Evolutionary conservation across 177 flowering plant genomes (phyloP).

Genomic region (Vitis hybrid): DNA sequence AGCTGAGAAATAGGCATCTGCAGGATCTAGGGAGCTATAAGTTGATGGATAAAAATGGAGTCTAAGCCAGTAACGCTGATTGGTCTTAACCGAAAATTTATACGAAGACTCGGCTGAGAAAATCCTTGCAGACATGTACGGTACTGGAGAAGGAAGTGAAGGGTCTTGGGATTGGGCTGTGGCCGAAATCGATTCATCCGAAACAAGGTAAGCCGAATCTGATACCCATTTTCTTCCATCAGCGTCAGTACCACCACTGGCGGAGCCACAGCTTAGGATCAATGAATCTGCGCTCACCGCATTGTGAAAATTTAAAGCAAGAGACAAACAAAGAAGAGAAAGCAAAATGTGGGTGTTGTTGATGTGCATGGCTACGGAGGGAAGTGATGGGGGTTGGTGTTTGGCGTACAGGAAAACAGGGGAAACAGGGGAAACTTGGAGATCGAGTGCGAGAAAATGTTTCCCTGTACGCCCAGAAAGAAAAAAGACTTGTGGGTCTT

Average conservation of each 20-base stretch:
- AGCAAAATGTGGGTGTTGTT: slow-evolving; percentile 10
- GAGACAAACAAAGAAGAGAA: neutral
- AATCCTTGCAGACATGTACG: slow-evolving; percentile 55
- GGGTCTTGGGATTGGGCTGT: slow-evolving; percentile 45
- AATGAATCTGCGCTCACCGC: slow-evolving; percentile 7
- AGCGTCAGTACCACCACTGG: slow-evolving; percentile 21
- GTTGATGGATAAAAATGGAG: slow-evolving; percentile 55
- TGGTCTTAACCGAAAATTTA: slow-evolving; percentile 25
- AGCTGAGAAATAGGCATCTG: slow-evolving; percentile 41
- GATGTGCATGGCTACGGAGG: slow-evolving; percentile 8
- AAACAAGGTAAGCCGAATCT: slow-evolving; percentile 21
- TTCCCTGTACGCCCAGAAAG: slow-evolving; percentile 30
- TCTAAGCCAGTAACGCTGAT: slow-evolving; percentile 32
- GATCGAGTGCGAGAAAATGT: neutral
- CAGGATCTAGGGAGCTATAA: slow-evolving; percentile 23
- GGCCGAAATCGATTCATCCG: neutral
- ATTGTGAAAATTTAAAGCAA: slow-evolving; percentile 1
- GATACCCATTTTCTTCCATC: slow-evolving; percentile 41
- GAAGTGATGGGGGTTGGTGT: neutral
- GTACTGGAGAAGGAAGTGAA: slow-evolving; percentile 36
- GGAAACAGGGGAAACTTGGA: slow-evolving; percentile 6
- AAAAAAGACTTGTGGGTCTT: neutral
- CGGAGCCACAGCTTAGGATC: slow-evolving; percentile 24
- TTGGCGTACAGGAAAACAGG: slow-evolving; percentile 34
- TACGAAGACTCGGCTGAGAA: slow-evolving; percentile 40